Evolutionary conservation across 2,329 filamentous ascomycete genomes (phyloP), one percentile per base, ranked within the genome.

Genomic region (Scleromitrula shiraiana): DNA sequence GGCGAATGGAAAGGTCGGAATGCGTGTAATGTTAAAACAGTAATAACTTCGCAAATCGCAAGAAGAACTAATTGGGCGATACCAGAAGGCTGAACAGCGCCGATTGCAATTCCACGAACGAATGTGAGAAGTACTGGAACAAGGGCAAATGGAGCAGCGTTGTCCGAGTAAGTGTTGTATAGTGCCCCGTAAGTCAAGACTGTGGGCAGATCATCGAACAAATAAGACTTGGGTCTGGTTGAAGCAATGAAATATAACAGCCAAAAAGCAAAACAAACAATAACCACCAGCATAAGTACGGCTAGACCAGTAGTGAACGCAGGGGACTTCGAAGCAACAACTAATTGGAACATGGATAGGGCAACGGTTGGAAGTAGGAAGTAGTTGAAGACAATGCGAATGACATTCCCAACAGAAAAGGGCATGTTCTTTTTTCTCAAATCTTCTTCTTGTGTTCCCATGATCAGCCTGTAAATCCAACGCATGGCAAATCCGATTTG

Each of bases 91-190:
- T 98, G 93, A 12, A 97, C 82, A 15, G 89, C 93, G 24, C 93
- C 93, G 57, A 98, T 87, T 17, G 89, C 88, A 55, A 97, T 82
- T 49, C 89, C 91, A 27, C 91, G 83, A 50, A 95, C 71, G 62
- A 95, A 82, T 4, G 85, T 95, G 50, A 97, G 73, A 27, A 94
- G 71, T 14, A 95, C 80, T 1, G 91, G 90, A 17, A 96, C 82
- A 35, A 95, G 75, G 6, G 91, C 89, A 65, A 95, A 98, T 0
- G 88, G 82, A 7, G 91, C 88, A 0, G 89, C 88, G 64, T 91
- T 86, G 64, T 98, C 93, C 20, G 87, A 93, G 65, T 95, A 97
- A 0, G 93, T 98, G 68, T 98, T 98, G 68, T 98, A 98, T 7
- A 98, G 72, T 5, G 93, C 88, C 0, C 93, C 93, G 59, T 95